Base-by-base conservation (phyloP, 23 red algal species). In the Chondrus crispus region DNA sequence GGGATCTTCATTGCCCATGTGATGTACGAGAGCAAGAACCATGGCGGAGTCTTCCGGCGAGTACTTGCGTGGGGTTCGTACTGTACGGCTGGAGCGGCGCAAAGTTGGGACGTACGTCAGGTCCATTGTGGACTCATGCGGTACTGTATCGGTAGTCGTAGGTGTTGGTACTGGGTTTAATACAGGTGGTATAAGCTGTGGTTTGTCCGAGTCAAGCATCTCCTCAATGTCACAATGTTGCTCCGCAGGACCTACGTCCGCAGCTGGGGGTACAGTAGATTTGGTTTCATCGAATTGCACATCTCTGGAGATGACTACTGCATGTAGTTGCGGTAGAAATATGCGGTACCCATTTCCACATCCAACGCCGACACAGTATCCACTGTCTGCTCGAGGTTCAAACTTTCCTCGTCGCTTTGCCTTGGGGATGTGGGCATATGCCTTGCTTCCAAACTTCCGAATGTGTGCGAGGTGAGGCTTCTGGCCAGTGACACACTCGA, bases 401-500 rank as follows among this genome's bases (percentile, higher is more conserved):
- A 62, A 80, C 47, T 89, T 89, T 41, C 85, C 85, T n/a, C 32
- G 33, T 18, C 70, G 18, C 5, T 28, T 42, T 26, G 46, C 32
- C 70, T 79, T 49, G 6, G 85, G 85, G 19, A 76, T 62, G 3
- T 78, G 85, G 26, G 39, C 29, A 48, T 76, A 89, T 4, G 53
- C 70, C 8, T 43, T 62, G 38, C 24, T 19, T 74, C 85, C 85
- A 60, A 79, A 89, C 32, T 60, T 62, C 26, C 71, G 41, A 10
- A 89, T 20, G 14, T 77, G 69, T 28, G 14, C 42, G 39, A 89
- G 0, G 11, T 32, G 0, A n/a, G 60, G 60, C 35, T 48, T 1
- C 24, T 37, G 37, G 32, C 71, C 71, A 37, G 32, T 26, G 28
- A 77, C 26, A 24, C 22, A 26, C 1, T 77, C 71, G 44, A 46